Base-by-base conservation (phyloP, 169 alveolate species). In the Plasmodium falciparum region DNA sequence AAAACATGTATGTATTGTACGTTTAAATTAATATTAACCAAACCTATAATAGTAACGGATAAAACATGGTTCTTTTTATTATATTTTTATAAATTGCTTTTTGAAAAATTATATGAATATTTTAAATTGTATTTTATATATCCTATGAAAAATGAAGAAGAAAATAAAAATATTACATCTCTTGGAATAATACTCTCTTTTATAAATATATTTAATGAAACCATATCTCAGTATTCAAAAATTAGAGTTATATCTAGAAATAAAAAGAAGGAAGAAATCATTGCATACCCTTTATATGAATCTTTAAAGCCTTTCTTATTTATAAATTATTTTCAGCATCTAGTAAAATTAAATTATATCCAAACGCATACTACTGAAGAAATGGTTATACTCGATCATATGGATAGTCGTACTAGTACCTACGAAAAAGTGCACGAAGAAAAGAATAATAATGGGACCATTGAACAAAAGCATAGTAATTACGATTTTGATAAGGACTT, bases 221-320 rank as follows among this genome's bases (percentile, higher is more conserved):
- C 88, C 8, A 47, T 86, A 26, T 11, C 62, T 22, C 78, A 86
- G 71, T 86, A 86, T 61, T 52, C 73, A 9, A 86, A 86, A 62
- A 72, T 86, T 7, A 71, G 88, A 45, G 56, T 58, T 22, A 24
- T 73, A 12, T 58, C 86, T 4, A 86, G 88, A 74, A 86, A 86
- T 67, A 86, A 72, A 50, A 86, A 86, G 47, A 86, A 71, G 33
- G 92, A 86, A 73, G 92, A 86, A 86, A 24, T 73, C 22, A 86
- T 86, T 52, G 92, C 92, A 39, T 86, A 71, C 8, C 88, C 92
- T 8, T 56, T 86, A 13, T 86, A 71, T 73, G 88, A 70, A 52
- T 59, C 92, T 1, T 61, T 86, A 17, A 86, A 86, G 22, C 92
- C 92, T 13, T 86, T 86, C 65, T 86, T 86, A 43, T 86, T 86